These are phyloP conservation scores for Leccinellum rugosiceps DNA, from an alignment of 768 basidiomycete species.

Conservation along the genomic window DNA sequence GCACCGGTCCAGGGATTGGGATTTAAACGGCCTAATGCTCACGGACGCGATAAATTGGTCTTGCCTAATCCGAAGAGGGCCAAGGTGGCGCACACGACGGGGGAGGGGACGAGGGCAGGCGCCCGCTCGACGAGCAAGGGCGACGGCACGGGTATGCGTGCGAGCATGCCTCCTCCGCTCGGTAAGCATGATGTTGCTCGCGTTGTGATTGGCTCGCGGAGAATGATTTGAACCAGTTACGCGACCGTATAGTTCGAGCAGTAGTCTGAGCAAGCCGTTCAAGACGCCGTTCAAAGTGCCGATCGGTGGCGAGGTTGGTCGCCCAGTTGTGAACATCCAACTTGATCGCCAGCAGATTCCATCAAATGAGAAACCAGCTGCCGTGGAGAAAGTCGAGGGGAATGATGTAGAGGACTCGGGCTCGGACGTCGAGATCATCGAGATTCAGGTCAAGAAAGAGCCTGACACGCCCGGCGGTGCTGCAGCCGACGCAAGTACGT, in stretches of 20 bases:
- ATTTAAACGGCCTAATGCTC: constrained; percentile 25
- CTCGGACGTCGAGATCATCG: constrained; percentile 10
- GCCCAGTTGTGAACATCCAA: constrained; percentile 1
- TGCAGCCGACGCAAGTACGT: not conserved
- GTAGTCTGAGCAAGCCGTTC: constrained; percentile 50
- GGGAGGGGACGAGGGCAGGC: not conserved
- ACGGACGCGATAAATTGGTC: constrained; percentile 5
- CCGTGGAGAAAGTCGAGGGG: not conserved
- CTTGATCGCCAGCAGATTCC: not conserved
- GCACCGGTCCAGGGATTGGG: constrained; percentile 18
- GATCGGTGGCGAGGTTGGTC: constrained; percentile 39
- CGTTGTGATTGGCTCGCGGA: not conserved
- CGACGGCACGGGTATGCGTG: not conserved
- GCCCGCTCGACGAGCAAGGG: not conserved
- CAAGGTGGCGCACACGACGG: constrained; percentile 13
- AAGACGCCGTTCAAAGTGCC: constrained; percentile 40
- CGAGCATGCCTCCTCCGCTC: constrained; percentile 21
- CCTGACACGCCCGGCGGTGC: not conserved
- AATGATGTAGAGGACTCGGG: not conserved
- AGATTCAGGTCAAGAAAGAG: constrained; percentile 3
- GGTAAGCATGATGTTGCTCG: constrained; percentile 13
- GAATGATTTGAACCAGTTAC: constrained; percentile 36
- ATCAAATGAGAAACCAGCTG: not conserved
- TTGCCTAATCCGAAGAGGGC: constrained; percentile 20
- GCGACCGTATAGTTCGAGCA: constrained; percentile 42